phyloP scores from a whole-genome alignment of 495 filamentous ascomycete genomes.

The Rhizodiscina lignyota region DNA sequence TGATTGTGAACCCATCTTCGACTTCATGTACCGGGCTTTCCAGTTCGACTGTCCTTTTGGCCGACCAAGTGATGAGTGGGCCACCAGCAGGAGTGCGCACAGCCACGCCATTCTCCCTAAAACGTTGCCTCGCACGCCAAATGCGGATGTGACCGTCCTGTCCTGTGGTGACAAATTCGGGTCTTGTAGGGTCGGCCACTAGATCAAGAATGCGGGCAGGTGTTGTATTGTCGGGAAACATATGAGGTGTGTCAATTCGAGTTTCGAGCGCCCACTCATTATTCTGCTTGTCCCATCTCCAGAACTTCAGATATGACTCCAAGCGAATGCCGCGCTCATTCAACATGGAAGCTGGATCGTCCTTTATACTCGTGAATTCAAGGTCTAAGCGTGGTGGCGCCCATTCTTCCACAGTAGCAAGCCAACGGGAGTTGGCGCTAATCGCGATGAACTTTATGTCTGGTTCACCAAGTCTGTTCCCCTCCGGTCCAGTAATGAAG shows the following conservation, averaged over 20 bases:
- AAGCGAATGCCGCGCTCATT: slow-evolving; percentile 29
- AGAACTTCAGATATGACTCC: slow-evolving; percentile 82
- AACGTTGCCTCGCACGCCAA: slow-evolving; percentile 55
- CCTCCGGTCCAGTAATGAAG: slow-evolving; percentile 53
- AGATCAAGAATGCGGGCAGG: slow-evolving; percentile 52
- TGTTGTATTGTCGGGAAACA: slow-evolving; percentile 17
- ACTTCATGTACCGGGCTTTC: slow-evolving; percentile 22
- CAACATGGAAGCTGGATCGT: no score
- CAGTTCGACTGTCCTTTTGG: slow-evolving; percentile 37
- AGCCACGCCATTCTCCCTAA: slow-evolving; percentile 43
- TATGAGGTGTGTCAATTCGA: slow-evolving; percentile 71
- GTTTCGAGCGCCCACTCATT: slow-evolving; percentile 57
- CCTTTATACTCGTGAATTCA: slow-evolving; percentile 22
- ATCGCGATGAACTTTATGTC: slow-evolving; percentile 55
- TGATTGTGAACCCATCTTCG: slow-evolving; percentile 2
- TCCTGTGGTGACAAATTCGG: slow-evolving; percentile 70
- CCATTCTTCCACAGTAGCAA: slow-evolving; percentile 88
- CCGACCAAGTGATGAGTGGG: slow-evolving; percentile 53
- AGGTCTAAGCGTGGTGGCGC: slow-evolving; percentile 25
- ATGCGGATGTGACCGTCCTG: slow-evolving; percentile 58
- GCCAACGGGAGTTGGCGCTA: slow-evolving; percentile 69
- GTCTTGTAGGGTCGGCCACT: slow-evolving; percentile 41
- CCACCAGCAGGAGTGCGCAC: slow-evolving; percentile 34
- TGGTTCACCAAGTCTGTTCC: slow-evolving; percentile 51
- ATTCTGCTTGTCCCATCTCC: slow-evolving; percentile 52